Percentiles rank a stretch among this genome's conserved stretches.
phyloP scores from a whole-genome alignment of 106 monocot genomes.

The Chionographis japonica region DNA sequence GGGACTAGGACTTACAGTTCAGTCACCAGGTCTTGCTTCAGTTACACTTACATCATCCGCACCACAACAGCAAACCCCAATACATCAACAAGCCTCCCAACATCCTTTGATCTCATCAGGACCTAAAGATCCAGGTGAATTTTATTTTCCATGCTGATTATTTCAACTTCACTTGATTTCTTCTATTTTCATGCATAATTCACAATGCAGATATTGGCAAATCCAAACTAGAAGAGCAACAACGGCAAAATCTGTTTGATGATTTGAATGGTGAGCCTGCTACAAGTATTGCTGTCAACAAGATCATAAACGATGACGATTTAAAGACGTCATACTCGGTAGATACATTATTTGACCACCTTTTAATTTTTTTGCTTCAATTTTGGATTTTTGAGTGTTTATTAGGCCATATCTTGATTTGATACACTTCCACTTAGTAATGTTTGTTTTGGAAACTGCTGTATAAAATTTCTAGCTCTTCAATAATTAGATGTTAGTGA shows the following conservation, averaged over 20 bases:
- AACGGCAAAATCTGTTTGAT: slow-evolving; percentile 48
- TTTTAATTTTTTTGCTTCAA: background rate
- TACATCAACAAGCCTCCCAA: slow-evolving; percentile 28
- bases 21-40: slow-evolving; percentile 28
- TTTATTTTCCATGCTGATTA: background rate
- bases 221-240: slow-evolving; percentile 52
- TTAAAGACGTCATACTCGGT: slow-evolving; percentile 56
- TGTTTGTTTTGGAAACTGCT: no score
- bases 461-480: no score
- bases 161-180: background rate
- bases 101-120: slow-evolving; percentile 28
- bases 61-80: slow-evolving; percentile 27
- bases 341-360: background rate
- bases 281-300: slow-evolving; percentile 41
- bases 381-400: background rate
- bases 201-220: slow-evolving; percentile 33
- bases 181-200: slow-evolving; percentile 5
- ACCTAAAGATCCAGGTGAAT: slow-evolving; percentile 43
- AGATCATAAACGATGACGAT: slow-evolving; percentile 62
- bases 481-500: no score
- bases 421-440: background rate
- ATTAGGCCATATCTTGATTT: background rate
- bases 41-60: slow-evolving; percentile 18
- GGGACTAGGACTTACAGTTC: slow-evolving; percentile 48
- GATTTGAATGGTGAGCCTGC: slow-evolving; percentile 51